Evolutionary conservation across 2,329 filamentous ascomycete genomes (phyloP), one percentile per base, ranked within the genome.

Genomic region (Ophiocordyceps polyrhachis-furcata): DNA sequence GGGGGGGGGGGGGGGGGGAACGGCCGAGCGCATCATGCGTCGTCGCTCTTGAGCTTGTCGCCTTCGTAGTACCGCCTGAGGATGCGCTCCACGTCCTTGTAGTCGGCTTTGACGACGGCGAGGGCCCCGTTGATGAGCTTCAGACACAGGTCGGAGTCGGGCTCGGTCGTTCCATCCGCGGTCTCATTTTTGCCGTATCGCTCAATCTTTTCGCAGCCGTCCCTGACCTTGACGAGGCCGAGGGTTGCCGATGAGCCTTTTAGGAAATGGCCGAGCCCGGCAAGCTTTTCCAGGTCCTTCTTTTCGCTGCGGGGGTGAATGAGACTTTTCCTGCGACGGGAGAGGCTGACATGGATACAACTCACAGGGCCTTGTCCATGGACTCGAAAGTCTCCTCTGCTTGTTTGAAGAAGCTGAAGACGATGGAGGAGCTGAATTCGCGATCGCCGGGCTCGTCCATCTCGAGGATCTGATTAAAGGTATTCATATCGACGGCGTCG

Each of bases 201-300:
- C 63, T 98, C 89, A 56, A 98, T 95, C 70, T 93, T 87, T 65
- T 96, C 88, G 66, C 91, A 98, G 49, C 78, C 81, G 57, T 95
- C 87, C 61, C 86, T 84, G 55, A 98, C 82, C 62, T 93, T 93
- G 55, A 75, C 81, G 45, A 96, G 74, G 41, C 91, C 91, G 45
- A 98, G 74, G 4, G 91, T 95, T 37, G 91, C 89, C 9, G 89
- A 95, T 7, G 89, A 96, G 48, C 91, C 91, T 66, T 98, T 98
- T 53, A 98, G 73, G 67, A 94, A 98, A 65, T 98, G 91, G 40
- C 91, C 91, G 29, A 94, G 78, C 44, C 75, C 72, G 31, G 86
- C 93, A 35, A 96, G 76, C 51, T 78, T 68, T n/a, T 66, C 62
- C 46, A 96, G 76, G 48, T 94, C 70, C 56, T 74, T 71, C 2